Evolutionary conservation across 345 rosid species (phyloP).

Genomic region (Brassica juncea): DNA sequence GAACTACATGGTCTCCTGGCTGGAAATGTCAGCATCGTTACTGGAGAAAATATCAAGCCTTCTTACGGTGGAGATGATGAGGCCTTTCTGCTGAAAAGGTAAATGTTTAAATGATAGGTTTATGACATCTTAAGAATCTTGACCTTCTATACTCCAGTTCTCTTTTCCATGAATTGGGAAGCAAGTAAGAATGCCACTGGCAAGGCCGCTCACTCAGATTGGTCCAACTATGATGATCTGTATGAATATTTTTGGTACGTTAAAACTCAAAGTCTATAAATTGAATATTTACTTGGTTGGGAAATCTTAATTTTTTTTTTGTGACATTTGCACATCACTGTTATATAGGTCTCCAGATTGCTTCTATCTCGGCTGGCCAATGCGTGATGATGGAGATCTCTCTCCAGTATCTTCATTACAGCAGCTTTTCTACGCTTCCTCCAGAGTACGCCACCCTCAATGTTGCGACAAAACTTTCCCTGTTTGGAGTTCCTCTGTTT

Average conservation of each 20-base stretch:
- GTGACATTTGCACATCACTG: conserved; percentile 23
- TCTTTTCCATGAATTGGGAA: conserved; percentile 57
- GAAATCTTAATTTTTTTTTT: not conserved
- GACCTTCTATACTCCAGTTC: conserved; percentile 28
- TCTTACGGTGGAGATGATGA: conserved; percentile 98
- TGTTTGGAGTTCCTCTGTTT: conserved; percentile 16
- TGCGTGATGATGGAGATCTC: conserved; percentile 96
- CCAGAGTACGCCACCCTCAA: conserved; percentile 59
- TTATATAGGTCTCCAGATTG: conserved; percentile 79
- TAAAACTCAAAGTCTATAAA: conserved; percentile 32
- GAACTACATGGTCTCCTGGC: conserved; percentile 97
- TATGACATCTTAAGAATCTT: conserved; percentile 2
- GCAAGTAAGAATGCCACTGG: conserved; percentile 73
- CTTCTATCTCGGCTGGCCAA: conserved; percentile 99
- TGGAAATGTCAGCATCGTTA: conserved; percentile 97
- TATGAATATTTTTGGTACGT: conserved; percentile 94
- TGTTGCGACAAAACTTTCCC: not conserved
- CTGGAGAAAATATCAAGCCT: conserved; percentile 96
- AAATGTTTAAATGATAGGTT: conserved; percentile 24
- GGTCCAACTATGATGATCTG: conserved; percentile 99
- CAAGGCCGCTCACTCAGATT: conserved; percentile 74
- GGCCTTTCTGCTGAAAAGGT: conserved; percentile 87
- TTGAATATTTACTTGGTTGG: conserved; percentile 15
- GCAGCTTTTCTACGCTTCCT: conserved; percentile 87
- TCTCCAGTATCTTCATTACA: conserved; percentile 93